Evolutionary conservation across 257 asterid genomes (phyloP).

Genomic region (Buddleja alternifolia): DNA sequence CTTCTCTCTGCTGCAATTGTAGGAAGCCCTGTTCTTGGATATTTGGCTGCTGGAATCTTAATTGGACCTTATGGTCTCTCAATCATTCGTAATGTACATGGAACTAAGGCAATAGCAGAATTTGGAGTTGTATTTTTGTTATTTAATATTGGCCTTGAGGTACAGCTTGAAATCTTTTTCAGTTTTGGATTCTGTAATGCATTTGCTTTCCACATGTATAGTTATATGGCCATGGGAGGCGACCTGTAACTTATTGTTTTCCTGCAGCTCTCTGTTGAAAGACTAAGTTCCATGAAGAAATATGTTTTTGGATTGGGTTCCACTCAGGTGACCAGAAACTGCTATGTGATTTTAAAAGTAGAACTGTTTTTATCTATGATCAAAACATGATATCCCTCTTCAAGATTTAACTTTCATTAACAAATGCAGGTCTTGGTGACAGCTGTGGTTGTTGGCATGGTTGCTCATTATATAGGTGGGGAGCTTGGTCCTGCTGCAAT

Average conservation of each 20-base stretch:
- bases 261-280: constrained; percentile 94
- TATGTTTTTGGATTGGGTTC: constrained; percentile 98
- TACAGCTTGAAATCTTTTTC: constrained; percentile 33
- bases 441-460: constrained; percentile 74
- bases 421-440: constrained; percentile 83
- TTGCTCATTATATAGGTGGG: constrained; percentile 80
- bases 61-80: constrained; percentile 99
- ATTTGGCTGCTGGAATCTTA: constrained; percentile 97
- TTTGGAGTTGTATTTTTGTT: constrained; percentile 99
- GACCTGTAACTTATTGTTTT: constrained; percentile 31
- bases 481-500: constrained; percentile 96
- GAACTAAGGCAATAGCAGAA: constrained; percentile 97
- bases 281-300: constrained; percentile 99
- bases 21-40: constrained; percentile 99
- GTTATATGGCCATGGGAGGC: constrained; percentile 1
- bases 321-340: constrained; percentile 78
- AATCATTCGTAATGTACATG: constrained; percentile 96
- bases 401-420: constrained; percentile 26
- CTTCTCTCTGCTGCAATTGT: constrained; percentile 39
- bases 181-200: not conserved
- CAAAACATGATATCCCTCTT: constrained; percentile 3
- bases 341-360: not conserved
- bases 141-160: constrained; percentile 99
- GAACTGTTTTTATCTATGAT: constrained; percentile 10
- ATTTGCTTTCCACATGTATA: constrained; percentile 19